Percentiles rank a stretch among this genome's conserved stretches.
Conservation (phyloP, 2,329 filamentous ascomycete species). For the Alternaria sp. region DNA sequence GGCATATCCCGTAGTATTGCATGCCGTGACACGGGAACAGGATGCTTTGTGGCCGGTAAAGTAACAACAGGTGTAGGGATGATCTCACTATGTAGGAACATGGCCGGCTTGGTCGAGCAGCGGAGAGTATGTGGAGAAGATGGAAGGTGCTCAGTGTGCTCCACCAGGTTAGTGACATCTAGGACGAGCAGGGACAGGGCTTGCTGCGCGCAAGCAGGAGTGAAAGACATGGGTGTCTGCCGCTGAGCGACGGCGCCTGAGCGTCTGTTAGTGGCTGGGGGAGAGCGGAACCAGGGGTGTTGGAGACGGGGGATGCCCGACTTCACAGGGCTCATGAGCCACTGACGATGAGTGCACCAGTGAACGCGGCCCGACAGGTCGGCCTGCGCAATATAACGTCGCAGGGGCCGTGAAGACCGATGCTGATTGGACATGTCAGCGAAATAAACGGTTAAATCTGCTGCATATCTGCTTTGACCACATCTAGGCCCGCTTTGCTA, state of each 20-base stretch:
- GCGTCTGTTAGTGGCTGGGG: constrained; percentile 38
- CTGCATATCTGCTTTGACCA: constrained; percentile 30
- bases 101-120: constrained; percentile 39
- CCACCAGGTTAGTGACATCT: constrained; percentile 37
- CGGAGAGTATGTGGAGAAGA: constrained; percentile 50
- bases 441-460: constrained; percentile 50
- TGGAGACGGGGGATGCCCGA: constrained; percentile 31
- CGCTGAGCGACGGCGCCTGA: constrained; percentile 30
- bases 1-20: constrained; percentile 33
- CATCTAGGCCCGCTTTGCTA: constrained; percentile 27
- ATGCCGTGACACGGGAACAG: constrained; percentile 34
- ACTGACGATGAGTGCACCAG: constrained; percentile 34
- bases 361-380: constrained; percentile 39
- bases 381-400: constrained; percentile 45
- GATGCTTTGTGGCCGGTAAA: constrained; percentile 38
- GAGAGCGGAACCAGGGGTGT: constrained; percentile 28
- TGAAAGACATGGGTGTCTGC: constrained; percentile 31
- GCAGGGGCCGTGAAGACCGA: constrained; percentile 32
- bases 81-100: constrained; percentile 44
- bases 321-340: constrained; percentile 32
- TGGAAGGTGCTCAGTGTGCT: constrained; percentile 46
- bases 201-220: constrained; percentile 36
- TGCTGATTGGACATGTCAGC: constrained; percentile 35
- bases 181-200: constrained; percentile 41
- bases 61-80: constrained; percentile 45